Conservation (phyloP, 345 rosid species). For the Rhizophora mangle region DNA sequence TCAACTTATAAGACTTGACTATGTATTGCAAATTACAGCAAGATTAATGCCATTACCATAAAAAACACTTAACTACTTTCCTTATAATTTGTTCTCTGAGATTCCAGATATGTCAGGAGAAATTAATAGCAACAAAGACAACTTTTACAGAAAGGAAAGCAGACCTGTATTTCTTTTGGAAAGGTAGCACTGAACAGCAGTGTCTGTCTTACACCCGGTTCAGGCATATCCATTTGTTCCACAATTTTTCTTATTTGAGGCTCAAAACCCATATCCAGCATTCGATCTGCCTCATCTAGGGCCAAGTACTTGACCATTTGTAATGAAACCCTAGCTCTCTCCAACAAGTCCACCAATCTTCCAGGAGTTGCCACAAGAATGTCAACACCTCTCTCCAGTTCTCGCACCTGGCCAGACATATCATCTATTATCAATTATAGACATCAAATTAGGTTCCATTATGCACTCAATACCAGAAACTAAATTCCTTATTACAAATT, state of each 20-base stretch:
- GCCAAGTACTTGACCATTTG: slow-evolving; percentile 89
- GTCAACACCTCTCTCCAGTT: slow-evolving; percentile 95
- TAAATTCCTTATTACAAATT: too few species aligned
- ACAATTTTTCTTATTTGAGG: slow-evolving; percentile 99
- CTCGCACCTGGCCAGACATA: slow-evolving; percentile 64
- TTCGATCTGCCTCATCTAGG: slow-evolving; percentile 97
- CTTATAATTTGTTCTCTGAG: too few species aligned
- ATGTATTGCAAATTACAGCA: neutral
- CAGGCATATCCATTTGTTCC: slow-evolving; percentile 98
- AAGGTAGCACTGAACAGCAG: slow-evolving; percentile 97
- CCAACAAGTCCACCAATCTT: slow-evolving; percentile 88
- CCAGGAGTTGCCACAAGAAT: slow-evolving; percentile 99
- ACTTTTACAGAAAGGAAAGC: neutral
- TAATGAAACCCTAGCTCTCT: slow-evolving; percentile 93
- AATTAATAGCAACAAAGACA: neutral
- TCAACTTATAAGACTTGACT: neutral
- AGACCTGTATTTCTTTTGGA: slow-evolving; percentile 96
- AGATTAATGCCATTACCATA: neutral
- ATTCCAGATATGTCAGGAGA: too few species aligned
- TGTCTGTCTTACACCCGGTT: slow-evolving; percentile 85
- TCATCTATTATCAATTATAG: too few species aligned
- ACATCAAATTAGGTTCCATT: too few species aligned
- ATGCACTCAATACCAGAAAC: neutral
- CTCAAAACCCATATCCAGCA: slow-evolving; percentile 99
- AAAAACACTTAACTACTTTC: neutral